Conservation (phyloP, 2,329 filamentous ascomycete species). For the Diplocarpon mali region DNA sequence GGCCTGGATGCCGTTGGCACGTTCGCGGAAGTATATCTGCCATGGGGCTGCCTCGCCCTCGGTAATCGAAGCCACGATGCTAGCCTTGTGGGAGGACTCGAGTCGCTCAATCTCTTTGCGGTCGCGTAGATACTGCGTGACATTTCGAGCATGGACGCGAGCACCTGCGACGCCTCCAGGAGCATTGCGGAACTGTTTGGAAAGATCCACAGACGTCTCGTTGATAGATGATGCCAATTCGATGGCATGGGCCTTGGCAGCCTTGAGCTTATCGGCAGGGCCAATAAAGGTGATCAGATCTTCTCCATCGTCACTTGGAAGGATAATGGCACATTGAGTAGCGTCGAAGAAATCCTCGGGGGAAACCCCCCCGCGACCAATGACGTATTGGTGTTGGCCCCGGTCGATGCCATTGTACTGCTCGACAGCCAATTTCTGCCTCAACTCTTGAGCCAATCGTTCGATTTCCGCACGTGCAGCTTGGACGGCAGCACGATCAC, state of each 20-base stretch:
- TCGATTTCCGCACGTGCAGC: conserved; percentile 73
- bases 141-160: conserved; percentile 67
- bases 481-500: conserved; percentile 74
- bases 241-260: conserved; percentile 73
- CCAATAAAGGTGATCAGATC: conserved; percentile 78
- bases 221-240: conserved; percentile 82
- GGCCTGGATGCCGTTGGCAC: conserved; percentile 69
- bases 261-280: conserved; percentile 59
- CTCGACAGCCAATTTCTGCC: conserved; percentile 63
- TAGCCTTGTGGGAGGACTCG: conserved; percentile 70
- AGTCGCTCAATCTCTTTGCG: conserved; percentile 73
- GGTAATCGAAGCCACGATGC: conserved; percentile 69
- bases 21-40: conserved; percentile 80
- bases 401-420: conserved; percentile 67
- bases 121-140: conserved; percentile 80
- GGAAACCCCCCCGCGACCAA: conserved; percentile 70
- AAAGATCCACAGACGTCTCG: conserved; percentile 71
- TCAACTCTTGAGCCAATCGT: conserved; percentile 63
- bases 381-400: conserved; percentile 88
- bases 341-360: conserved; percentile 79
- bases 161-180: conserved; percentile 56
- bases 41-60: conserved; percentile 64
- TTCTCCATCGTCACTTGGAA: conserved; percentile 67
- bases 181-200: conserved; percentile 64
- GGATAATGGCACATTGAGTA: conserved; percentile 80